These are phyloP conservation scores for Argentina anserina DNA, from an alignment of 306 rosid genomes.

Conservation along the genomic window DNA sequence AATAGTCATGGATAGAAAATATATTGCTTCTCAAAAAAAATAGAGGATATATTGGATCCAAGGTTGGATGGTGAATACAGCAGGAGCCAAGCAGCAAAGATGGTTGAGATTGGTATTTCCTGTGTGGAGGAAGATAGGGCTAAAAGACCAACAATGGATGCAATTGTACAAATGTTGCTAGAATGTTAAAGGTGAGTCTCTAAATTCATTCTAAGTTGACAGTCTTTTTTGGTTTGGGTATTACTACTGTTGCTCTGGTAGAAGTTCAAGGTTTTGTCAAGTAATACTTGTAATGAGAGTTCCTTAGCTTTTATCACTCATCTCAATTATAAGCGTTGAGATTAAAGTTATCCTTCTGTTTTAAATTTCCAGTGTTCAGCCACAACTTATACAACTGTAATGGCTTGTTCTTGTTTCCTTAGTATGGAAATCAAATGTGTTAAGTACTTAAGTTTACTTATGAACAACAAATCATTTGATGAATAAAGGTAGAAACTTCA, in stretches of 20 bases:
- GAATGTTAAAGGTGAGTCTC: background rate
- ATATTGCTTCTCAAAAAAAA: no score
- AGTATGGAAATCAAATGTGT: background rate
- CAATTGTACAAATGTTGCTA: background rate
- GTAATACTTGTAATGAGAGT: no score
- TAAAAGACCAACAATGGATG: conserved; percentile 10
- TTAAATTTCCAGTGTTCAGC: background rate
- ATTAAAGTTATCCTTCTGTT: background rate
- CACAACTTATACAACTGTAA: no score
- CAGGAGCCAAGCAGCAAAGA: conserved; percentile 7
- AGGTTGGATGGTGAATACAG: background rate
- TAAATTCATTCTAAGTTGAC: no score
- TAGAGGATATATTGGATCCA: conserved; percentile 7
- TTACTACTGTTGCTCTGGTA: background rate
- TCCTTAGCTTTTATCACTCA: background rate
- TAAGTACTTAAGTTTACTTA: no score
- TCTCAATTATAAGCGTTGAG: background rate
- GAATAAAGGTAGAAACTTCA: no score
- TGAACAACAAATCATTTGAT: background rate
- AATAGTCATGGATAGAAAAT: background rate
- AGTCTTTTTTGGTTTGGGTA: background rate
- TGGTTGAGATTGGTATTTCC: conserved; percentile 12
- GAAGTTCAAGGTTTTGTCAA: no score
- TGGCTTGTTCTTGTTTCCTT: background rate
- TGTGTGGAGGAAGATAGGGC: conserved; percentile 9